These are phyloP conservation scores for Wilhelminamyces savonicus DNA, from an alignment of 805 yeast genomes.

Conservation along the genomic window DNA sequence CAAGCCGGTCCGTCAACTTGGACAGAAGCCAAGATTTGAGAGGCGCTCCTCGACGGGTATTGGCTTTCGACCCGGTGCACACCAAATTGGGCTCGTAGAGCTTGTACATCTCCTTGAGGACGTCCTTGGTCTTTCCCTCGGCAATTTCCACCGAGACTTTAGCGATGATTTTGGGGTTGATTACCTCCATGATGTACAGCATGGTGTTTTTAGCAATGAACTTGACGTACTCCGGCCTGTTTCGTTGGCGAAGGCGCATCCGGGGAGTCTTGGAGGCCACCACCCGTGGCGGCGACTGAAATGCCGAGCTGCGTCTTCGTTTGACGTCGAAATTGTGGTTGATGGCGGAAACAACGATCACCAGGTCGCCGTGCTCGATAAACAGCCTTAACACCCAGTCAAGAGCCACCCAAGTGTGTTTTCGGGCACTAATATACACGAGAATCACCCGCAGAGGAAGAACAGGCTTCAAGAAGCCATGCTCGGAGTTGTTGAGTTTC, in stretches of 20 bases:
- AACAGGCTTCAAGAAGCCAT: slow-evolving; percentile 21
- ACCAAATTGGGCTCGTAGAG: slow-evolving; percentile 58
- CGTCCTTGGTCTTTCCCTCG: slow-evolving; percentile 50
- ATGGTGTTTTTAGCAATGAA: slow-evolving; percentile 43
- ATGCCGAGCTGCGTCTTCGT: slow-evolving; percentile 3
- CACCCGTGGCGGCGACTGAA: slow-evolving; percentile 11
- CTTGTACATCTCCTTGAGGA: slow-evolving; percentile 52
- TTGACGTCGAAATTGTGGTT: slow-evolving; percentile 8
- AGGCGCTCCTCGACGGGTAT: slow-evolving; percentile 37
- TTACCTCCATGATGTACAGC: slow-evolving; percentile 44
- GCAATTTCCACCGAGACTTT: slow-evolving; percentile 57
- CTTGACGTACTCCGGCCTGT: slow-evolving; percentile 42
- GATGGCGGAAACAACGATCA: slow-evolving; percentile 56
- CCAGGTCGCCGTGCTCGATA: slow-evolving; percentile 58
- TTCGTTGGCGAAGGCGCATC: slow-evolving; percentile 30
- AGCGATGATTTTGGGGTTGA: slow-evolving; percentile 40
- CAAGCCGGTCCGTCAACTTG: slow-evolving; percentile 57
- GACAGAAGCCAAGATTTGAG: slow-evolving; percentile 56
- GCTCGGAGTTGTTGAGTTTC: slow-evolving; percentile 18
- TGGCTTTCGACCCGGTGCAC: slow-evolving; percentile 50
- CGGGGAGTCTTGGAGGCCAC: slow-evolving; percentile 16
- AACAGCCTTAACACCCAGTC: slow-evolving; percentile 60
- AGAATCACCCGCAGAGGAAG: slow-evolving; percentile 50
- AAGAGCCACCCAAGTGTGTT: slow-evolving; percentile 77
- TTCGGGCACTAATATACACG: slow-evolving; percentile 63